Base-by-base conservation (phyloP, 495 filamentous ascomycete genomes). In the Acidomyces sp. region DNA sequence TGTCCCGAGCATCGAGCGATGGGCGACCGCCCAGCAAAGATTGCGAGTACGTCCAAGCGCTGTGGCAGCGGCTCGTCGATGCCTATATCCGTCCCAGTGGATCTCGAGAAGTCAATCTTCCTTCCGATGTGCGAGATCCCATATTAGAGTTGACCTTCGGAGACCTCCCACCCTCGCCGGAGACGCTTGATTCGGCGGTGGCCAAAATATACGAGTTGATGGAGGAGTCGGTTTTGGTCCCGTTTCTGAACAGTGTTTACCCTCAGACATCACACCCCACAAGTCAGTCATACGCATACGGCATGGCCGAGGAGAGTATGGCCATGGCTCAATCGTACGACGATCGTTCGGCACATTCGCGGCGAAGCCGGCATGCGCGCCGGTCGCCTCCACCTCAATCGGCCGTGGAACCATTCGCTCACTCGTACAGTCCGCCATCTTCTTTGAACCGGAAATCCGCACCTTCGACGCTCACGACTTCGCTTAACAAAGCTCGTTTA, bases 161-260 rank as follows among this genome's bases (percentile, higher is more conserved):
- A 7, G 55, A 67, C n/a, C 62, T 65, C 3, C 84, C 92, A 4
- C 92, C 90, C 0, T 57, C 69, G 16, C 92, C 90, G 3, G 71
- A 80, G 34, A 71, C 75, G 23, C 68, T 99, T 18, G 84, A 92
- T 52, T 67, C 78, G n/a, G 90, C 90, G n/a, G 84, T 90, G 13
- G 71, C 76, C 41, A 88, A 92, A 37, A 80, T 93, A 12, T 85
- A 86, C 56, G 88, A 96, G 43, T 63, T 99, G 44, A 96, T 99
- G 85, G 87, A 95, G 53, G 90, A 95, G 52, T 93, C 85, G 2
- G 85, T 96, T 2, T 66, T 90, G 22, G 77, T 83, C 0, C 80
- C 84, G 0, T 92, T 90, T 56, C 64, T 90, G 15, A 85, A 83
- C 51, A 62, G 56, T 33, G 43, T 56, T 11, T 59, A 51, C 31